These are phyloP conservation scores for Thelonectria rubi DNA, from an alignment of 2,329 filamentous ascomycete species.

Conservation along the genomic window DNA sequence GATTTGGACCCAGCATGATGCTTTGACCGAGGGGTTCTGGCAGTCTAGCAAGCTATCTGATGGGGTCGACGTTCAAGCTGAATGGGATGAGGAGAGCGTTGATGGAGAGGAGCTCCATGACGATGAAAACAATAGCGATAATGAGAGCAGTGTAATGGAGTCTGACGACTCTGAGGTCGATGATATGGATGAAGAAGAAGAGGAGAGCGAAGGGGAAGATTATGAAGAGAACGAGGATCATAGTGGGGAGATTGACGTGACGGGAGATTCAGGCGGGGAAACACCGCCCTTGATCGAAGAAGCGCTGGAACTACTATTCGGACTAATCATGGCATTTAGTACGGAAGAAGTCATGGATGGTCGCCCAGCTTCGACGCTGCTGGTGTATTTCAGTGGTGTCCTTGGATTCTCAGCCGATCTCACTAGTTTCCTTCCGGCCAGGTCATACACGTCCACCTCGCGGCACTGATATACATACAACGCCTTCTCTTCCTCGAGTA, in stretches of 20 bases:
- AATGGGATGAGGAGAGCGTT: not conserved
- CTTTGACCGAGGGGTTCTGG: not conserved
- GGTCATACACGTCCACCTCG: not conserved
- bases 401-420: not conserved
- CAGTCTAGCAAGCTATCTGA: too few relatives aligned
- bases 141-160: not conserved
- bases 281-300: slow-evolving; percentile 2
- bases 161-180: not conserved
- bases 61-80: not conserved
- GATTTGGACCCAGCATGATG: not conserved
- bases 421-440: not conserved
- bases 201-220: not conserved
- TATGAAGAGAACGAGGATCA: not conserved
- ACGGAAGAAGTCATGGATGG: not conserved
- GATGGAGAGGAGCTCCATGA: not conserved
- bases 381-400: not conserved
- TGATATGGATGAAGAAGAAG: slow-evolving; percentile 5
- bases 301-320: slow-evolving; percentile 3
- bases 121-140: not conserved
- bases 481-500: slow-evolving; percentile 4
- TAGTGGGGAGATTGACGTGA: not conserved
- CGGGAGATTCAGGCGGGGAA: too few relatives aligned
- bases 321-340: not conserved
- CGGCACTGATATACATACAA: slow-evolving; percentile 1
- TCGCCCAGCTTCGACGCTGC: not conserved